A percentile compares a stretch with the other conserved stretches of the same genome.
Conservation (phyloP, 306 rosid genomes). For the Vicia villosa region DNA sequence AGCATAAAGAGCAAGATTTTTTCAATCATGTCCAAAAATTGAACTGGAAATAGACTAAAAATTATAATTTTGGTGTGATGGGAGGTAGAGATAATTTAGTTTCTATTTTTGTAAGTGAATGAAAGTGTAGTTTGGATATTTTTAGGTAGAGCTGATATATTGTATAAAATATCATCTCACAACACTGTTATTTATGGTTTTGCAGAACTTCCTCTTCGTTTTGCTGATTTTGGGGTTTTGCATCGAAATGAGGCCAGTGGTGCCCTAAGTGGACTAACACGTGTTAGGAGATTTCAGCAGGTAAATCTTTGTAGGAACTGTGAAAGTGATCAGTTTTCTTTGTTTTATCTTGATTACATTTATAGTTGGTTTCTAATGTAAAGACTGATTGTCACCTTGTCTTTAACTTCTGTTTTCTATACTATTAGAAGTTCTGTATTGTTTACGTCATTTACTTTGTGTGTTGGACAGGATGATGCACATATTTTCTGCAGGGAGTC, state of each 20-base stretch:
- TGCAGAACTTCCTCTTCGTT: constrained; percentile 93
- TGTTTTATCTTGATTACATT: constrained; percentile 1
- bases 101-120: constrained; percentile 8
- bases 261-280: constrained; percentile 94
- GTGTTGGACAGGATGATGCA: constrained; percentile 80
- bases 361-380: constrained; percentile 1
- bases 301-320: constrained; percentile 42
- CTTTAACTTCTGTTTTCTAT: constrained; percentile 26
- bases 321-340: background rate
- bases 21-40: background rate
- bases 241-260: constrained; percentile 99
- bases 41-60: constrained; percentile 15
- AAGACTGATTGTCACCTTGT: constrained; percentile 6
- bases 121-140: background rate
- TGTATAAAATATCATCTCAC: constrained; percentile 5
- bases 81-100: constrained; percentile 3
- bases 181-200: constrained; percentile 22
- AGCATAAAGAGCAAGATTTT: background rate
- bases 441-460: constrained; percentile 42
- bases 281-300: constrained; percentile 98
- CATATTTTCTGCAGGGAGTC: constrained; percentile 95
- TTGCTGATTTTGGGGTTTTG: constrained; percentile 97
- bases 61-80: background rate
- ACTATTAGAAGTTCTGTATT: constrained; percentile 20
- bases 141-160: background rate